phyloP scores from a whole-genome alignment of 2,329 filamentous ascomycete genomes.

The Dothistroma pini region DNA sequence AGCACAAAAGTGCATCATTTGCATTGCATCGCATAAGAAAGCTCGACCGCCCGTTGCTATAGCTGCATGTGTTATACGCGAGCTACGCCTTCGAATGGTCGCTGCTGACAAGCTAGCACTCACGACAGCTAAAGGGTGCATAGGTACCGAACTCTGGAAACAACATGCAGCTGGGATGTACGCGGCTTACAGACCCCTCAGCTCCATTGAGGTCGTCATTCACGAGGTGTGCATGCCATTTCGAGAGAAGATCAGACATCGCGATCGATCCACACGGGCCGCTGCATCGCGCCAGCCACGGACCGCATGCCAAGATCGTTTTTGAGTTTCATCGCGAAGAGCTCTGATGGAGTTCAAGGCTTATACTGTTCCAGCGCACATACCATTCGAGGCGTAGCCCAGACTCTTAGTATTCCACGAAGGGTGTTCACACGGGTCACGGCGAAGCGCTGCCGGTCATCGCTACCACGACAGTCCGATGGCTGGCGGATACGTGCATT shows the following conservation, averaged over 20 bases:
- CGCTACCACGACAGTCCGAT: not conserved
- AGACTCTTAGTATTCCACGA: not conserved
- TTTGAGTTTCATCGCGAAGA: not conserved
- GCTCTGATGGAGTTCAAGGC: not conserved
- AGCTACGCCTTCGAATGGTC: not conserved
- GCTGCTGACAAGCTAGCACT: not conserved
- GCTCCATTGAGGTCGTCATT: not conserved
- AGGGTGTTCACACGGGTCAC: not conserved
- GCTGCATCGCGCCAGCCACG: constrained; percentile 4
- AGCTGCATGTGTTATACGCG: not conserved
- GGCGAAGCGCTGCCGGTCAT: not conserved
- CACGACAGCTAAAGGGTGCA: not conserved
- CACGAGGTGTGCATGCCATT: not conserved
- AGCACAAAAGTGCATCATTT: not conserved
- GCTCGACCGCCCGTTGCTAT: not conserved
- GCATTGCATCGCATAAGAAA: not conserved
- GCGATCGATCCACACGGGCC: not conserved
- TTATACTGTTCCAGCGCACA: not conserved
- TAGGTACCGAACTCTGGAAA: not conserved
- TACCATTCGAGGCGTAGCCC: not conserved
- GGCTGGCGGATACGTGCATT: not conserved
- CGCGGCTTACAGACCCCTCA: not conserved
- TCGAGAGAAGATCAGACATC: not conserved
- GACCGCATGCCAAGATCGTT: not conserved
- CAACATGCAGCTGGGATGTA: not conserved